Conservation (phyloP, 805 yeast species). For the Lipomyces kockii region DNA sequence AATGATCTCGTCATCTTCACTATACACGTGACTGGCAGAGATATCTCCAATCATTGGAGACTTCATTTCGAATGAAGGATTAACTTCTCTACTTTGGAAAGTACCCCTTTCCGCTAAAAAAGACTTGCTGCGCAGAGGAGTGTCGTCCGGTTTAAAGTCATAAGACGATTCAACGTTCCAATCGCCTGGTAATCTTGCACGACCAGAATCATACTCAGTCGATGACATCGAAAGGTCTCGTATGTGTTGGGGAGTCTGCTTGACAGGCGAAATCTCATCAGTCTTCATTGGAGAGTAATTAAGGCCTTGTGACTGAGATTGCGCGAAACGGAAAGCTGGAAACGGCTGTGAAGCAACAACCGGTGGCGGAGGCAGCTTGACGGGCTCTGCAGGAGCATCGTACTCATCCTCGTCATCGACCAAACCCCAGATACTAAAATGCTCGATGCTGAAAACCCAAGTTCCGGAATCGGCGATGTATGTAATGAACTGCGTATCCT, state of each 20-base stretch:
- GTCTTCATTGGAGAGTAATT: slow-evolving; percentile 35
- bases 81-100: not conserved
- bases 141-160: slow-evolving; percentile 14
- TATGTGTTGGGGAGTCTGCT: slow-evolving; percentile 23
- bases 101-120: slow-evolving; percentile 21
- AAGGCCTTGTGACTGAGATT: slow-evolving; percentile 4
- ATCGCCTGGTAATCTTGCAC: slow-evolving; percentile 24
- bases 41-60: not conserved
- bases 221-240: slow-evolving; percentile 9
- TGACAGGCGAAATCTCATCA: slow-evolving; percentile 41
- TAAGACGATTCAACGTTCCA: slow-evolving; percentile 14
- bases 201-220: slow-evolving; percentile 11
- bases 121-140: slow-evolving; percentile 18
- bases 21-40: not conserved
- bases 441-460: slow-evolving; percentile 57
- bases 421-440: slow-evolving; percentile 94
- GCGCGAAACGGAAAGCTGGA: slow-evolving; percentile 6
- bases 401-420: slow-evolving; percentile 63
- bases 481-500: slow-evolving; percentile 66
- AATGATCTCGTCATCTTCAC: slow-evolving; percentile 14
- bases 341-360: not conserved
- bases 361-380: slow-evolving; percentile 38
- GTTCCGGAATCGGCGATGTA: slow-evolving; percentile 71
- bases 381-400: slow-evolving; percentile 50
- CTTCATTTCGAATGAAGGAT: not conserved